Evolutionary conservation across 139 green algal species (phyloP), one percentile per base, ranked within the genome.

Genomic region (Volvox africanus): DNA sequence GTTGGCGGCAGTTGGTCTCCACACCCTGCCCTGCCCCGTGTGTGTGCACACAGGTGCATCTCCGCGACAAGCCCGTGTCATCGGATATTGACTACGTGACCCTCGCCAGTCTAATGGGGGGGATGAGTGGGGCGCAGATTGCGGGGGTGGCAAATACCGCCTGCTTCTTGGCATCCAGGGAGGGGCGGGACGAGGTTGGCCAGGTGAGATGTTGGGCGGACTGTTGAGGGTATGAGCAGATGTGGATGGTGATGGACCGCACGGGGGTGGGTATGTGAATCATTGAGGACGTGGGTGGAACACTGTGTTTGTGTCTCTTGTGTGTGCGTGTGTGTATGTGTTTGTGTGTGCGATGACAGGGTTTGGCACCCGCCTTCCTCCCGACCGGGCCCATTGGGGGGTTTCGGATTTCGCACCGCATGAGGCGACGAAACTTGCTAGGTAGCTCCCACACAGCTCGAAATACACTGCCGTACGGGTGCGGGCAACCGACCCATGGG

Each of bases 131-230:
- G 2, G 94, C 94, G 18, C 89, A 94, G 92, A 87, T 94, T 17
- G 89, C 92, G 55, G 94, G 94, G 35, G 94, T 99, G 62, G 96
- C 97, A 90, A 99, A 99, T 91, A 92, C 93, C 19, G 97, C 96
- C 24, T 97, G 95, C 61, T 96, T 97, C 73, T 22, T 98, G 14
- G 97, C 96, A 1, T 94, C 88, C 26, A 83, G 95, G 22, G 93
- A 93, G 22, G 94, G 94, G 17, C 89, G 95, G 28, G 87, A 92
- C 2, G 88, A 94, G 69, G 94, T 99, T 76, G 32, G 24, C 0
- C 81, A 89, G 80, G 89, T 92, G 81, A 21, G 69, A n/a, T n/a
- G 18, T n/a, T 37, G 50, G 20, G 26, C 22, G 77, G 62, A 69
- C 17, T 17, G 65, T 6, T 24, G 65, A 9, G 14, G 76, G 17